Percentiles rank a stretch among this genome's conserved stretches.
Evolutionary conservation across 306 rosid genomes (phyloP).

Genomic region (Inga oerstediana): DNA sequence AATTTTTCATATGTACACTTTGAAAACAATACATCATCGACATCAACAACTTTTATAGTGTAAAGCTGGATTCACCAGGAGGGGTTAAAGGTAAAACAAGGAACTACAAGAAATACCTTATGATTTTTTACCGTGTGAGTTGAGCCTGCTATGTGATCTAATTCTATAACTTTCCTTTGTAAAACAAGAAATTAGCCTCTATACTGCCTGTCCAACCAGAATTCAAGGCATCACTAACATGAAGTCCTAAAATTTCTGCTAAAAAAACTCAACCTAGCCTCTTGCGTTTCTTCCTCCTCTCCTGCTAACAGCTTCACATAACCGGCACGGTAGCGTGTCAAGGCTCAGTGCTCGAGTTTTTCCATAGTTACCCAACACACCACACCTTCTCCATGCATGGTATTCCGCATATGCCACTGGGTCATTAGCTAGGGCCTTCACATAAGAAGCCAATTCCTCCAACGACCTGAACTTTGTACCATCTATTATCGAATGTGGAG

Average conservation of each 20-base stretch:
- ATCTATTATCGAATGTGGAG: conserved; percentile 92
- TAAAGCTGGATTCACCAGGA: conserved; percentile 3
- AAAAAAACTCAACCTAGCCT: conserved; percentile 30
- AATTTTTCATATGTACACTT: background rate
- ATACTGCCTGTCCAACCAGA: conserved; percentile 21
- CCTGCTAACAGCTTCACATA: conserved; percentile 76
- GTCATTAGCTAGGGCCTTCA: conserved; percentile 71
- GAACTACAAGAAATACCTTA: background rate
- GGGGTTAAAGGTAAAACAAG: background rate
- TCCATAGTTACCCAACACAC: conserved; percentile 64
- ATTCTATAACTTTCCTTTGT: background rate
- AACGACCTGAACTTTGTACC: conserved; percentile 74
- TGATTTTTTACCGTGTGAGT: background rate
- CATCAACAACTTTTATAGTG: conserved; percentile 2
- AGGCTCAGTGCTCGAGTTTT: conserved; percentile 83
- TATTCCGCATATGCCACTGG: conserved; percentile 91
- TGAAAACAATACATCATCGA: conserved; percentile 14
- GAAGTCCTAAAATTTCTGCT: conserved; percentile 16
- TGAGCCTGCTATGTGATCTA: conserved; percentile 13
- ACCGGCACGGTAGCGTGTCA: conserved; percentile 87
- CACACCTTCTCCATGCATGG: conserved; percentile 98
- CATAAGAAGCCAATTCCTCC: conserved; percentile 84
- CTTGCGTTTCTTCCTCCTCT: conserved; percentile 75
- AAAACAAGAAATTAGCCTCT: conserved; percentile 37
- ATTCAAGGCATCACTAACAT: conserved; percentile 19